Evolutionary conservation across 1,284 basidiomycete species (phyloP), one percentile per base, ranked within the genome.

Genomic region (Microbotryum scabiosae): DNA sequence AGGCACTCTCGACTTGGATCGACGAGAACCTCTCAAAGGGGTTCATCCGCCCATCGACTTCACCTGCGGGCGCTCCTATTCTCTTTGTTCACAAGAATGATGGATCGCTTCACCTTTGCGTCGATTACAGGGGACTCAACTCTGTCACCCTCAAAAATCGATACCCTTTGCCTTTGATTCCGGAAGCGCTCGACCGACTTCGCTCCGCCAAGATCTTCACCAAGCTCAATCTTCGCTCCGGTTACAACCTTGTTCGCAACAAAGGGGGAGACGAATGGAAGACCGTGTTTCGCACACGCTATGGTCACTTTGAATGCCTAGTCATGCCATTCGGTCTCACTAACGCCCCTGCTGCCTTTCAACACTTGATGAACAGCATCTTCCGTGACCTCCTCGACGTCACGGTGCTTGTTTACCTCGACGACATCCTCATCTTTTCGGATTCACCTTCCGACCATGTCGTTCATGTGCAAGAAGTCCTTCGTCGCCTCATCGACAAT

Each of bases 241-340:
- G 70, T 1, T 76, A 74, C 57, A 69, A 76, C 60, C 72, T 72
- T 0, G 23, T 77, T 1, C 60, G 71, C 0, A 69, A 76, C 1
- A 61, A 49, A 0, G 32, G 41, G 43, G 70, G 73, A 0, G 65
- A 74, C 51, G 71, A 74, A 51, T 73, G 70, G 72, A 78, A 76
- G 54, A 77, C 76, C 0, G 73, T 74, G 1, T 78, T 78, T 65
- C 20, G 63, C 3, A 76, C 73, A 0, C 73, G 69, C 21, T 74
- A 73, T 18, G 77, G 79, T 0, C 68, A 72, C 5, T 79, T 73
- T 62, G 74, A 79, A 65, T 76, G 66, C 59, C 59, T 69, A 2
- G 75, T 79, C 43, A 75, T 79, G 74, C 76, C 74, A 0, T 78
- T 78, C 56, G 75, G 78, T 0, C 68, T 79, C 8, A 75, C 73